phyloP scores from a whole-genome alignment of 495 filamentous ascomycete genomes.

The Eremomyces bilateralis region DNA sequence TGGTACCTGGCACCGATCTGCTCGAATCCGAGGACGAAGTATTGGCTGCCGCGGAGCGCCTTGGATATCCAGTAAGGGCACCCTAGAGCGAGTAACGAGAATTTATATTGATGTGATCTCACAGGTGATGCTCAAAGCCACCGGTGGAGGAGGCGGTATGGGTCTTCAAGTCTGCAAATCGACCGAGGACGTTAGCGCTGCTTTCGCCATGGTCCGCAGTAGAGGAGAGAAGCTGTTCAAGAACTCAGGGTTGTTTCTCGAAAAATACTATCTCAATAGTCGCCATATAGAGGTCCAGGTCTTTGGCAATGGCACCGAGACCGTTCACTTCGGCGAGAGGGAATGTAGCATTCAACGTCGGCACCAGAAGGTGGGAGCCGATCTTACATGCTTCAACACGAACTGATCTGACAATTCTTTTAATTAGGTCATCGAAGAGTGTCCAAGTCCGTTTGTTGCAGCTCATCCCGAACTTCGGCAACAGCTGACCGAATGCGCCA shows the following conservation, averaged over 20 bases:
- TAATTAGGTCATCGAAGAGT: slow-evolving; percentile 23
- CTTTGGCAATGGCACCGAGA: slow-evolving; percentile 31
- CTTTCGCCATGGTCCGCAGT: slow-evolving; percentile 12
- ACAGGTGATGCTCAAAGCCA: slow-evolving; percentile 33
- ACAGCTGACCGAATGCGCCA: slow-evolving; percentile 28
- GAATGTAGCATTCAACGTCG: slow-evolving; percentile 38
- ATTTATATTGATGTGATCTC: background rate
- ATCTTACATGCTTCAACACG: too few species aligned
- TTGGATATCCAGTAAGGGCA: slow-evolving; percentile 26
- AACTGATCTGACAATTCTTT: too few species aligned
- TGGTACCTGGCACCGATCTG: slow-evolving; percentile 30
- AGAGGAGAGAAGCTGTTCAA: slow-evolving; percentile 17
- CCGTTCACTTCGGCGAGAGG: slow-evolving; percentile 31
- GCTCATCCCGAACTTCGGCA: slow-evolving; percentile 24
- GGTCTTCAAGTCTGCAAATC: slow-evolving; percentile 21
- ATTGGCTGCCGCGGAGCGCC: slow-evolving; percentile 18
- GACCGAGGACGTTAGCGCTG: slow-evolving; percentile 12
- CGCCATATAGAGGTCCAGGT: slow-evolving; percentile 38
- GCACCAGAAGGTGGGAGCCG: slow-evolving; percentile 28
- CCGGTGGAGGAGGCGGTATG: slow-evolving; percentile 37
- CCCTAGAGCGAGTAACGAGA: background rate
- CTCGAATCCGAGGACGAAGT: slow-evolving; percentile 26
- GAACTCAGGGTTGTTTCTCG: slow-evolving; percentile 14
- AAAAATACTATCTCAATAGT: slow-evolving; percentile 13
- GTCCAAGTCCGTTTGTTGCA: slow-evolving; percentile 29